Base-by-base conservation (phyloP, 345 rosid genomes). In the Bruguiera sexangula region DNA sequence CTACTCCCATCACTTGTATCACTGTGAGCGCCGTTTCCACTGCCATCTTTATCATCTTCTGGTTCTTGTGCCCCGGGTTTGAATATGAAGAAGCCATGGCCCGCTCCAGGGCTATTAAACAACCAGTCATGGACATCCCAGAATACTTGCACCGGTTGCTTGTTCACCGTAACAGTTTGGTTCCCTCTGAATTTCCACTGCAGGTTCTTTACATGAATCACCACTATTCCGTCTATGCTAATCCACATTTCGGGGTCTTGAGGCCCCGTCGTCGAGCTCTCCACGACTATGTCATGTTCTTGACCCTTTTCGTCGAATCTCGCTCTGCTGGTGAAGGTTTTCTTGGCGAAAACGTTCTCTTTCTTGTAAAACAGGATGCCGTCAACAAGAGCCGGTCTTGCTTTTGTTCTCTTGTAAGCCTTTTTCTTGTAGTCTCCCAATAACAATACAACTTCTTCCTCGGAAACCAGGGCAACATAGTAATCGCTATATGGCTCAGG, bases 71-170 rank as follows among this genome's bases (percentile, higher is more conserved):
- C 66, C 21, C 89, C 88, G 0, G 97, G 98, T 74, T 90, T 96
- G 84, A 96, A 92, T 65, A 92, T 71, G 79, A 96, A 92, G 82
- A 92, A 56, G 5, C 99, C 99, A 6, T 82, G 82, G 6, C 94
- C 92, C 0, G 85, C 65, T 8, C 89, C 93, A 0, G 92, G 84
- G 75, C 75, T 78, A 31, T 66, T 79, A 65, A 96, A 92, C 76
- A 95, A 67, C 99, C 99, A 96, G 61, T 96, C 99, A 57, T 96
- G 96, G 31, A 96, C 98, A 53, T 96, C 97, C 86, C 97, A 96
- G 68, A 83, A 81, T 22, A 96, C 90, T 75, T 90, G 92, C 27
- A 95, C 85, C 0, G 88, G 88, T 50, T 87, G 91, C 70, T 81
- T 87, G 19, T 89, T 91, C 8, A 90, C 89, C 74, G 86, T 5